Conservation (phyloP, 352 stramenopile species). For the Phytophthora sp. region DNA sequence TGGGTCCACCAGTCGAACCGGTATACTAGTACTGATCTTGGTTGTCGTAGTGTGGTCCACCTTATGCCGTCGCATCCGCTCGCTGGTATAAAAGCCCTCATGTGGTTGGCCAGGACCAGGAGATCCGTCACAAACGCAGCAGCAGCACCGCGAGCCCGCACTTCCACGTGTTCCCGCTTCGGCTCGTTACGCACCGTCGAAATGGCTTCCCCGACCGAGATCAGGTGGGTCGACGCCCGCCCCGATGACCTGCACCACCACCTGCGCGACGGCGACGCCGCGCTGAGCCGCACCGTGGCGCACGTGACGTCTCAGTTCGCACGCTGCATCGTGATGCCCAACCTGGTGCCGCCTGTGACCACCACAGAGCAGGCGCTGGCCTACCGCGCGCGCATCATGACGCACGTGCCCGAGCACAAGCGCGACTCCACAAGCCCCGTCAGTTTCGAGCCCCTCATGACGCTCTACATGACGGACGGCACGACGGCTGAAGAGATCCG, state of each 20-base stretch:
- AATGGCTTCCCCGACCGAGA: slow-evolving; percentile 33
- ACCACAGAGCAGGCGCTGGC: slow-evolving; percentile 94
- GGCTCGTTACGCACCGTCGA: background rate
- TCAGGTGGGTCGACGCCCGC: slow-evolving; percentile 52
- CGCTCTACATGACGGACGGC: slow-evolving; percentile 98
- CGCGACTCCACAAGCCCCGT: slow-evolving; percentile 26
- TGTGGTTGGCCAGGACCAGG: slow-evolving; percentile 33
- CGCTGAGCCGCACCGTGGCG: slow-evolving; percentile 79
- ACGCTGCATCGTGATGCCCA: slow-evolving; percentile 98
- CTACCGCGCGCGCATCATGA: slow-evolving; percentile 96
- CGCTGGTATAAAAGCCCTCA: background rate
- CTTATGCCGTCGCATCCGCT: background rate
- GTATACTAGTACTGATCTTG: too few species aligned
- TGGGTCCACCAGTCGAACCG: too few species aligned
- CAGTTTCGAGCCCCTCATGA: slow-evolving; percentile 96
- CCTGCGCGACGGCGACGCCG: slow-evolving; percentile 91
- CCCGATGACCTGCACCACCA: slow-evolving; percentile 99
- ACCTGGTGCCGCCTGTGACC: slow-evolving; percentile 97
- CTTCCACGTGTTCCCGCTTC: slow-evolving; percentile 1
- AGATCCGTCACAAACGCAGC: slow-evolving; percentile 22
- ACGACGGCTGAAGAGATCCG: slow-evolving; percentile 96
- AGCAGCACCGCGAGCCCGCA: background rate
- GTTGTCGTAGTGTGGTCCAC: slow-evolving; percentile 25
- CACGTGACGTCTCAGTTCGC: slow-evolving; percentile 87
- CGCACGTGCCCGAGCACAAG: slow-evolving; percentile 71